Evolutionary conservation across 306 rosid genomes (phyloP).

Genomic region (Lablab purpureus): DNA sequence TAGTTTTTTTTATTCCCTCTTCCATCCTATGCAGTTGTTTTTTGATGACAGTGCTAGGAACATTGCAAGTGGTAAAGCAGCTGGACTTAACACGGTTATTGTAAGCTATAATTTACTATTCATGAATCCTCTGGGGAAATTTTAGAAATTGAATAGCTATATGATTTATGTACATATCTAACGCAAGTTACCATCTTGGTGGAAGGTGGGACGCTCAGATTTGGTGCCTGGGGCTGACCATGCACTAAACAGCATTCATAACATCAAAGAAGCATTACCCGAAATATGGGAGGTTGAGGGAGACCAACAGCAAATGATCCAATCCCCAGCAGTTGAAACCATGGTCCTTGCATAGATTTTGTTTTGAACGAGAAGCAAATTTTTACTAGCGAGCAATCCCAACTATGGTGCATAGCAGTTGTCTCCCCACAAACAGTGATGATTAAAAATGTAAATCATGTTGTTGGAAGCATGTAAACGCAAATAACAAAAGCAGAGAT

Average conservation of each 20-base stretch:
- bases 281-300: slow-evolving; percentile 57
- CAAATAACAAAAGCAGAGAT: slow-evolving; percentile 1
- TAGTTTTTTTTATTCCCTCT: neutral
- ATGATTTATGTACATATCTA: neutral
- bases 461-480: neutral
- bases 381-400: slow-evolving; percentile 10
- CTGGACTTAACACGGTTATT: slow-evolving; percentile 79
- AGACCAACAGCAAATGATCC: slow-evolving; percentile 31
- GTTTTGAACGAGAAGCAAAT: neutral
- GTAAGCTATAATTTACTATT: slow-evolving; percentile 58
- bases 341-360: slow-evolving; percentile 46
- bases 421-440: neutral
- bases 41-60: slow-evolving; percentile 83
- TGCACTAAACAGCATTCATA: slow-evolving; percentile 71
- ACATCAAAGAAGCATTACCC: slow-evolving; percentile 73
- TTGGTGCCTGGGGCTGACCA: slow-evolving; percentile 73
- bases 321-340: slow-evolving; percentile 24
- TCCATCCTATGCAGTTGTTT: slow-evolving; percentile 67
- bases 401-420: neutral
- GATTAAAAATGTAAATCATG: slow-evolving; percentile 30
- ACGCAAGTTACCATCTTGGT: slow-evolving; percentile 8
- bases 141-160: neutral
- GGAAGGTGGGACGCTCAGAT: slow-evolving; percentile 70
- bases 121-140: neutral
- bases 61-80: slow-evolving; percentile 78